Conservation (phyloP, 1,284 basidiomycete species). For the Cryptococcus amylolentus region DNA sequence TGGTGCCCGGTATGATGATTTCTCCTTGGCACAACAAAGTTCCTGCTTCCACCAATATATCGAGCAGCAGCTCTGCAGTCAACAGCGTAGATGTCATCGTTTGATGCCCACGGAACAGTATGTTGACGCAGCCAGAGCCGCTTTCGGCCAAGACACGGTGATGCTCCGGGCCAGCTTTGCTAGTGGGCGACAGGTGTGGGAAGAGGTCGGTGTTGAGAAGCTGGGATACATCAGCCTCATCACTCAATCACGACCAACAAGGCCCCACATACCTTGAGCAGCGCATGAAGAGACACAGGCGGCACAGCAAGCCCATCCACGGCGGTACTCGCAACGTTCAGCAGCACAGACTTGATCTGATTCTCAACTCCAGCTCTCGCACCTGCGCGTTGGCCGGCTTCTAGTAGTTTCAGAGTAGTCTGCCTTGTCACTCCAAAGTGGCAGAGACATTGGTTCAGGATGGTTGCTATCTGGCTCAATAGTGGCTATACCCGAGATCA, state of each 20-base stretch:
- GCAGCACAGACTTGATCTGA: slow-evolving; percentile 26
- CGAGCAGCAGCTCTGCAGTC: slow-evolving; percentile 18
- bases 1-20: slow-evolving; percentile 15
- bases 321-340: slow-evolving; percentile 23
- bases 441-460: slow-evolving; percentile 27
- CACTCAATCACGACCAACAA: background rate
- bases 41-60: slow-evolving; percentile 18
- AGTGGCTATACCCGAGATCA: slow-evolving; percentile 13
- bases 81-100: slow-evolving; percentile 3
- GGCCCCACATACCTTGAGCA: slow-evolving; percentile 23
- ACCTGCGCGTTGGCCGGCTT: slow-evolving; percentile 1
- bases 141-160: slow-evolving; percentile 18
- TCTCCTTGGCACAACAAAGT: slow-evolving; percentile 29
- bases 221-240: background rate
- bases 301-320: slow-evolving; percentile 23
- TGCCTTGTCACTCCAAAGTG: slow-evolving; percentile 22
- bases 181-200: background rate
- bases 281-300: slow-evolving; percentile 17
- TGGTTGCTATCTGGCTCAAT: slow-evolving; percentile 33
- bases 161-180: background rate
- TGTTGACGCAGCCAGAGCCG: slow-evolving; percentile 21
- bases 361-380: slow-evolving; percentile 18
- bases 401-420: slow-evolving; percentile 9
- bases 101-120: slow-evolving; percentile 30
- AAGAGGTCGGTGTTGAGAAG: slow-evolving; percentile 13